Evolutionary conservation across 805 yeast species (phyloP).

Genomic region (Sungouiozyma intestinalis): DNA sequence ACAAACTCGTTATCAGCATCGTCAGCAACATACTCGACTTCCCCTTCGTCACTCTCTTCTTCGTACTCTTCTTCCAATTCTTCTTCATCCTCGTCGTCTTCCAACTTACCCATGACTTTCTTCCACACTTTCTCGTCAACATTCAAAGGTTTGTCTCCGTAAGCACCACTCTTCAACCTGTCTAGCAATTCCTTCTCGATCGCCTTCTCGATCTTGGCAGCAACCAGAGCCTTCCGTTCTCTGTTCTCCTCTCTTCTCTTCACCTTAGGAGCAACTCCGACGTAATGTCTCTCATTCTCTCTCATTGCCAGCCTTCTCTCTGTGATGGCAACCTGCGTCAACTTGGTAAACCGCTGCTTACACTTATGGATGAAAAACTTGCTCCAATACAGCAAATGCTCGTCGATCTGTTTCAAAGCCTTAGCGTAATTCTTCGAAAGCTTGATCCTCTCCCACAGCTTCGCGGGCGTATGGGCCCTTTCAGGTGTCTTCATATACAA

Average conservation of each 20-base stretch:
- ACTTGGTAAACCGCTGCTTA: constrained; percentile 88
- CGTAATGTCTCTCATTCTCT: constrained; percentile 88
- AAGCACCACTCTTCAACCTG: constrained; percentile 93
- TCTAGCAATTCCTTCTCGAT: constrained; percentile 93
- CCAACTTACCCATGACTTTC: constrained; percentile 78
- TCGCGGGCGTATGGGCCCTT: constrained; percentile 90
- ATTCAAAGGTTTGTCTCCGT: constrained; percentile 94
- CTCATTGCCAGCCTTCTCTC: constrained; percentile 86
- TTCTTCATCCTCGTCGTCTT: constrained; percentile 49
- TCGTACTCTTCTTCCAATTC: constrained; percentile 39
- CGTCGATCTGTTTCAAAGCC: constrained; percentile 84
- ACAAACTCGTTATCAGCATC: constrained; percentile 85
- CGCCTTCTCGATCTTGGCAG: constrained; percentile 93
- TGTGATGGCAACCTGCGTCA: constrained; percentile 91
- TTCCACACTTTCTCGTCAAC: constrained; percentile 96
- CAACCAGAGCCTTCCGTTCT: constrained; percentile 92
- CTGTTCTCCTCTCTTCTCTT: constrained; percentile 89
- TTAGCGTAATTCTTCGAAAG: constrained; percentile 79
- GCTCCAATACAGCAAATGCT: constrained; percentile 85
- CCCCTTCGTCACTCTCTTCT: constrained; percentile 53
- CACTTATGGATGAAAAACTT: constrained; percentile 84
- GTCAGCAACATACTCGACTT: constrained; percentile 81
- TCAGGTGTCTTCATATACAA: constrained; percentile 95
- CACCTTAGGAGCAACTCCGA: constrained; percentile 87
- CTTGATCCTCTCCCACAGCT: constrained; percentile 90